Conservation (phyloP, 192 early-diverging fungal species). For the Backusella australiensis region DNA sequence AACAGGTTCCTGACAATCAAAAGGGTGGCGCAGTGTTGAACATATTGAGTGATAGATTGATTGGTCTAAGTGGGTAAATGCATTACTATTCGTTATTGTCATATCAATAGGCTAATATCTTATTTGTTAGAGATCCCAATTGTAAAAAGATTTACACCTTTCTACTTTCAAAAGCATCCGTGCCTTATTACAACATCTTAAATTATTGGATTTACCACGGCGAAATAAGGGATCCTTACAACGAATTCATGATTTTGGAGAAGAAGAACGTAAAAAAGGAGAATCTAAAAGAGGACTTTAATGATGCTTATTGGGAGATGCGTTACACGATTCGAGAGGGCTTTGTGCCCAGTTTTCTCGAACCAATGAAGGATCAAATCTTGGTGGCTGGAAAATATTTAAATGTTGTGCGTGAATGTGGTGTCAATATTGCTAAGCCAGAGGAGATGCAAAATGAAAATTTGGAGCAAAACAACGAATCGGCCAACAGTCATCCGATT, state of each 20-base stretch:
- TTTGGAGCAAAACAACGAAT: conserved; percentile 20
- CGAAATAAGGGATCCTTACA: conserved; percentile 81
- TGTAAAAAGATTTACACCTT: conserved; percentile 78
- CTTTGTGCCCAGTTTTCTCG: conserved; percentile 75
- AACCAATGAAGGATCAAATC: conserved; percentile 74
- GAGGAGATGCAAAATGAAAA: conserved; percentile 22
- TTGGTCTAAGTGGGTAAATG: conserved; percentile 63
- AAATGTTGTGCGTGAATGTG: conserved; percentile 89
- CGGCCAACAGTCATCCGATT: background rate
- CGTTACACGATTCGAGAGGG: conserved; percentile 68
- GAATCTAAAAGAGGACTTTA: conserved; percentile 72
- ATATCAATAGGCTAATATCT: background rate
- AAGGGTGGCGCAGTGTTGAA: conserved; percentile 81
- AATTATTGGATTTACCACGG: conserved; percentile 88
- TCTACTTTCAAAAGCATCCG: conserved; percentile 70
- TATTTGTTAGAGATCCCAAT: conserved; percentile 54
- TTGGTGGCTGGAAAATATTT: conserved; percentile 92
- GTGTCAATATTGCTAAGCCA: conserved; percentile 43
- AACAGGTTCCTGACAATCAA: conserved; percentile 45
- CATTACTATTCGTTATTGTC: background rate
- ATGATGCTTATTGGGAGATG: conserved; percentile 81
- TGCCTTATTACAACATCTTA: conserved; percentile 84
- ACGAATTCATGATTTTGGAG: conserved; percentile 93
- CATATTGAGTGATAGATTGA: conserved; percentile 69
- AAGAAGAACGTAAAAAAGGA: conserved; percentile 57